A percentile compares a stretch with the other conserved stretches of the same genome.
Conservation (phyloP, 805 yeast genomes). For the Barnettozyma wickerhamii region DNA sequence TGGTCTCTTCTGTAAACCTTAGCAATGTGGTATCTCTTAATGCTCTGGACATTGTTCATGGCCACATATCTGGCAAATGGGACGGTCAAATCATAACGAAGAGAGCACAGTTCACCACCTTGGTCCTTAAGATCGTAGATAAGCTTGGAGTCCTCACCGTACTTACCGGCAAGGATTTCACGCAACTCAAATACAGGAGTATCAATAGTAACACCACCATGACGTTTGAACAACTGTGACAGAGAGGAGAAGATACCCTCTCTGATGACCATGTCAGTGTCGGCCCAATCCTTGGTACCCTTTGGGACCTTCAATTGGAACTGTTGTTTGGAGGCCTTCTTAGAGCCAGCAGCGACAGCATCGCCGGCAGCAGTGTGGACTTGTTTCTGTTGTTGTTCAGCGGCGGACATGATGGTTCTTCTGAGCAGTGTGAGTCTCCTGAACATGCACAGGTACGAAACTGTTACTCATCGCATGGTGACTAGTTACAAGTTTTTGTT, state of each 20-base stretch:
- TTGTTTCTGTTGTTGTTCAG: constrained; percentile 1
- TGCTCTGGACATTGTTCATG: constrained; percentile 83
- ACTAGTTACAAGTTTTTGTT: not conserved
- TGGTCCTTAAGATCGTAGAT: constrained; percentile 96
- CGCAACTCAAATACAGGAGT: constrained; percentile 97
- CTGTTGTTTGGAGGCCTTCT: constrained; percentile 29
- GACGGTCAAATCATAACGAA: constrained; percentile 95
- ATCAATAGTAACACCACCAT: constrained; percentile 97
- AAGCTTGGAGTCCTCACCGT: constrained; percentile 97
- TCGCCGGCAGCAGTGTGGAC: constrained; percentile 5
- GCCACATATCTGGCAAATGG: constrained; percentile 98
- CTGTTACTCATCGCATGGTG: too few relatives aligned
- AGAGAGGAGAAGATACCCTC: constrained; percentile 78
- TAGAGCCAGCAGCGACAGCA: constrained; percentile 4
- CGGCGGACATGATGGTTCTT: constrained; percentile 11
- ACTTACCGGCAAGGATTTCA: constrained; percentile 93
- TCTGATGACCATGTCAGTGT: constrained; percentile 93
- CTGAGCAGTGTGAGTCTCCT: constrained; percentile 7
- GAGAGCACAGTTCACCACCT: constrained; percentile 95
- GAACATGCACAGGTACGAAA: constrained; percentile 10
- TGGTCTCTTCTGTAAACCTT: constrained; percentile 99
- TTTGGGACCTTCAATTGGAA: constrained; percentile 91
- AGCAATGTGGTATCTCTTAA: constrained; percentile 95
- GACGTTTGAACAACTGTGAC: constrained; percentile 78
- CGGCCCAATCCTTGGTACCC: constrained; percentile 99